Evolutionary conservation across 2,329 filamentous ascomycete species (phyloP).

Genomic region (Dactylellina parvicollis): DNA sequence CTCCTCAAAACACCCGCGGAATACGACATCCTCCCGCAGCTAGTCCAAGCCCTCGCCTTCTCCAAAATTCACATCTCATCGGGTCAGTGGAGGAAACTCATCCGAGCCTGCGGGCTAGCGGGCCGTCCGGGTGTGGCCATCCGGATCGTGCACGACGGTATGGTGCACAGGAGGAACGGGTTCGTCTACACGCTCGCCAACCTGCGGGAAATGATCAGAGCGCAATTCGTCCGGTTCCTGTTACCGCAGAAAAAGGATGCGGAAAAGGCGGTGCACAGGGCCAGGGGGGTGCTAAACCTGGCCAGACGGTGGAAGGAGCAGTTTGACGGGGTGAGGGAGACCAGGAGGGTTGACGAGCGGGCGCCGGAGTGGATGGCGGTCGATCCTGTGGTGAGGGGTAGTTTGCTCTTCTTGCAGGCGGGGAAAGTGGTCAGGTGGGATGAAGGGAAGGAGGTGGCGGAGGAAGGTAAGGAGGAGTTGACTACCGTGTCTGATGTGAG

Average conservation of each 20-base stretch:
- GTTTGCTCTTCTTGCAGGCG: slow-evolving; percentile 30
- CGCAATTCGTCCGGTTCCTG: slow-evolving; percentile 41
- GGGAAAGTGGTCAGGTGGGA: slow-evolving; percentile 34
- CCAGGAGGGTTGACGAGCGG: slow-evolving; percentile 1
- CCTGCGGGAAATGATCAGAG: slow-evolving; percentile 35
- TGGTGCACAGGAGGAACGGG: slow-evolving; percentile 38
- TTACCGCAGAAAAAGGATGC: slow-evolving; percentile 22
- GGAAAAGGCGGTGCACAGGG: slow-evolving; percentile 20
- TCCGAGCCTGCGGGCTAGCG: slow-evolving; percentile 18
- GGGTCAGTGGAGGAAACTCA: slow-evolving; percentile 41
- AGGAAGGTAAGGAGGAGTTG: slow-evolving; percentile 1
- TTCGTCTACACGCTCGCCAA: slow-evolving; percentile 29
- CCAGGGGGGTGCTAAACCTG: neutral
- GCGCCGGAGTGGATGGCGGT: slow-evolving; percentile 38
- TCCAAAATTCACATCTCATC: slow-evolving; percentile 30
- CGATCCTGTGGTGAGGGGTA: slow-evolving; percentile 38
- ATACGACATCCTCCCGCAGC: slow-evolving; percentile 37
- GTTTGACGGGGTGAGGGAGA: slow-evolving; percentile 13
- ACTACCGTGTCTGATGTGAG: slow-evolving; percentile 9
- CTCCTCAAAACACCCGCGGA: slow-evolving; percentile 61
- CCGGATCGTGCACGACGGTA: slow-evolving; percentile 34
- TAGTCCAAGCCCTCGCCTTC: slow-evolving; percentile 25
- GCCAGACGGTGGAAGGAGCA: slow-evolving; percentile 34
- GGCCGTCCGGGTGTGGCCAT: slow-evolving; percentile 39
- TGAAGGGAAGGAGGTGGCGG: slow-evolving; percentile 21